Base-by-base conservation (phyloP, 1,284 basidiomycete genomes). In the Apiotrichum brassicae region DNA sequence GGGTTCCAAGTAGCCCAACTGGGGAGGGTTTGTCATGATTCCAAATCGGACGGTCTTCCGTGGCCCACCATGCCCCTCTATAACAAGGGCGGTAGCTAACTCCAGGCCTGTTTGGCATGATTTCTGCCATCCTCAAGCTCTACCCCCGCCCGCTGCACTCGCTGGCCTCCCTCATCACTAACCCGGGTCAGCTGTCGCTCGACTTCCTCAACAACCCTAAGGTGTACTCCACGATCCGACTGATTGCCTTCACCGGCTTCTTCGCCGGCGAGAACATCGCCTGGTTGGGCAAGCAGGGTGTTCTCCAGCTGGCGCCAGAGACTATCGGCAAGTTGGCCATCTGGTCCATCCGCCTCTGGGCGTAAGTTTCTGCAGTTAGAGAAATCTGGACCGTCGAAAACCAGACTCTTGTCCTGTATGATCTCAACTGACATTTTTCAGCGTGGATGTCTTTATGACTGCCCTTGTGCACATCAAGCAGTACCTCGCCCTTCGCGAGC, bases 221-320 rank as follows among this genome's bases (percentile, higher is more conserved):
- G 44, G 42, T 58, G 7, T 28, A 69, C 16, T 52, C 61, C 6
- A 66, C 61, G 7, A 50, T 70, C 12, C 68, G 70, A 49, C 48
- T 58, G 4, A 24, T 68, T 8, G 51, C 64, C 9, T 56, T 72
- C 11, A 43, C 63, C 13, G 37, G 46, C 12, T 72, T 70, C 52
- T 72, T 69, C 48, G 64, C 66, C 1, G 54, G 69, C 20, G 70
- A 72, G 48, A 64, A 72, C 49, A 25, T 66, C n/a, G 55, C 59
- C 3, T 68, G 61, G 60, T 56, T 70, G 8, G 56, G 53, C 5
- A 54, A 51, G 20, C 70, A 70, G 49, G 64, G 64, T 12, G 59
- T 70, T 16, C 28, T 72, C 22, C 52, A 56, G 7, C 44, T 72
- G 24, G 45, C 47, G 4, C 55, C 57, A 2, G 22, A 35, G 11